A percentile compares a stretch with the other conserved stretches of the same genome.
Evolutionary conservation across 2,329 filamentous ascomycete genomes (phyloP).

Genomic region (Epichloe glyceriae): DNA sequence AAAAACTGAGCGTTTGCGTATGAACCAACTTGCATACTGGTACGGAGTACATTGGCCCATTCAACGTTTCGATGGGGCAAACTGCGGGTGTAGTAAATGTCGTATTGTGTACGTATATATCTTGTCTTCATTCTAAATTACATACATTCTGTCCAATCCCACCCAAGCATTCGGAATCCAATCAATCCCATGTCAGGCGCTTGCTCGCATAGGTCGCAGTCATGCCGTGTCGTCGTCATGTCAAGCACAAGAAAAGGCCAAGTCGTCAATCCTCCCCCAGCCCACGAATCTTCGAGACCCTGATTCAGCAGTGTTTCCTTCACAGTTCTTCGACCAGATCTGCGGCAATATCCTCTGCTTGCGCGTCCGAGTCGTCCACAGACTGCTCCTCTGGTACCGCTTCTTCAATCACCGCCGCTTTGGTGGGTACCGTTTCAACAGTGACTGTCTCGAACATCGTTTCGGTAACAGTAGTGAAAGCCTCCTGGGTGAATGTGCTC

Average conservation of each 20-base stretch:
- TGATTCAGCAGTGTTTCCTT: not conserved
- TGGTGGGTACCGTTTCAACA: constrained; percentile 7
- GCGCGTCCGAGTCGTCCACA: too few relatives aligned
- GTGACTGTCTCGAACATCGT: constrained; percentile 11
- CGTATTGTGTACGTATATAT: not conserved
- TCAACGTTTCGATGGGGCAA: too few relatives aligned
- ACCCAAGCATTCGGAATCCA: not conserved
- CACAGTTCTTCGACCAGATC: not conserved
- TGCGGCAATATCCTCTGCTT: not conserved
- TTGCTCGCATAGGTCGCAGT: not conserved
- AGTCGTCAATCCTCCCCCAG: not conserved
- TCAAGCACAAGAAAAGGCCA: not conserved
- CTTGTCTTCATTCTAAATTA: not conserved
- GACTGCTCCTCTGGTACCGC: not conserved
- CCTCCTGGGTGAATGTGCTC: constrained; percentile 11
- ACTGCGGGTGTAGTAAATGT: not conserved
- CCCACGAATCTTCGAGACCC: not conserved
- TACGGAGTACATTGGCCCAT: not conserved
- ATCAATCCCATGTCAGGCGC: not conserved
- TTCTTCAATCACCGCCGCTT: constrained; percentile 6
- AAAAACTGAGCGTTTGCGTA: too few relatives aligned
- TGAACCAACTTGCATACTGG: not conserved
- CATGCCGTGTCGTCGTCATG: not conserved
- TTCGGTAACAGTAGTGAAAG: constrained; percentile 17
- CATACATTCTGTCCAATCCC: not conserved